These are phyloP conservation scores for Sordariomycetes sp. DNA, from an alignment of 2,329 filamentous ascomycete genomes.

Conservation along the genomic window DNA sequence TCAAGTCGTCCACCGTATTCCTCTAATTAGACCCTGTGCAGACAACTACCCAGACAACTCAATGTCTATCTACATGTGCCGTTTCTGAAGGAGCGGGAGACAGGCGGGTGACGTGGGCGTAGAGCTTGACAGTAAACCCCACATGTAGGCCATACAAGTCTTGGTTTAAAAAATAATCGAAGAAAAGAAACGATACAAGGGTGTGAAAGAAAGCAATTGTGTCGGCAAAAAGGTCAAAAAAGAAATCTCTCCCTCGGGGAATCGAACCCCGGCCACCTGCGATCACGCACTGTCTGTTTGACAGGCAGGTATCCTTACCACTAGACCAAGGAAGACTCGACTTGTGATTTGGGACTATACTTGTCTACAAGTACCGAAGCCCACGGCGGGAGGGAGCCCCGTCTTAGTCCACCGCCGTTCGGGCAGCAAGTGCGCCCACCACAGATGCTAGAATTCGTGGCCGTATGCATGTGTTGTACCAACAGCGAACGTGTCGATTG, in stretches of 20 bases:
- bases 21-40: too few species aligned
- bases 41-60: too few species aligned
- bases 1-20: too few species aligned
- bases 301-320: conserved; percentile 6
- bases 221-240: neutral
- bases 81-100: neutral
- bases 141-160: too few species aligned
- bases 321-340: conserved; percentile 5
- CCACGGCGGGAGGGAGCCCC: neutral
- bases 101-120: neutral
- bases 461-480: too few species aligned
- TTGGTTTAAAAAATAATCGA: neutral
- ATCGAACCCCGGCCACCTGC: conserved; percentile 19
- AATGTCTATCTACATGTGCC: too few species aligned
- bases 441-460: too few species aligned
- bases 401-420: neutral
- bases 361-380: neutral
- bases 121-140: too few species aligned
- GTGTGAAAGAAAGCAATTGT: neutral
- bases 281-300: conserved; percentile 5
- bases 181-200: neutral
- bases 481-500: too few species aligned
- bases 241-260: conserved; percentile 13
- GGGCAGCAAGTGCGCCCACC: too few species aligned
- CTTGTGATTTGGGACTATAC: neutral